These are phyloP conservation scores for Tuber aestivum DNA, from an alignment of 495 filamentous ascomycete genomes.

Conservation along the genomic window DNA sequence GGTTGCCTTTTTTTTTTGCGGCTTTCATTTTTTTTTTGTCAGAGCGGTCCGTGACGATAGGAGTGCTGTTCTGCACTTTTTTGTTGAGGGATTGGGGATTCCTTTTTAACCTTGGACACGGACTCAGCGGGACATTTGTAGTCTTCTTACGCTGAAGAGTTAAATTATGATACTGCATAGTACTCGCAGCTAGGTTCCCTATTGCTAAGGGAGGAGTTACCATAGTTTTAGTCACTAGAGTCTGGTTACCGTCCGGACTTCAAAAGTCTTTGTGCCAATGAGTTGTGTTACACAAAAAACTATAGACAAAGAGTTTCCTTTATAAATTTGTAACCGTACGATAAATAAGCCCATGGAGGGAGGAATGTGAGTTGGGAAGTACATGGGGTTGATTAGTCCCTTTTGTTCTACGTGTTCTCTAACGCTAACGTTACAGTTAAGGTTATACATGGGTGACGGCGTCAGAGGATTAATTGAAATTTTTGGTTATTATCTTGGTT, in stretches of 20 bases:
- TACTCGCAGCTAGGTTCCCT: neutral
- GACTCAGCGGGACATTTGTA: neutral
- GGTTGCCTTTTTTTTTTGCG: neutral
- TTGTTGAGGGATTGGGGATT: neutral
- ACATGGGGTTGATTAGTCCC: neutral
- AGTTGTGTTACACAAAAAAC: neutral
- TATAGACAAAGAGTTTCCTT: neutral
- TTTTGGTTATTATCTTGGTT: neutral
- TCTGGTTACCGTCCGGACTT: too few relatives aligned
- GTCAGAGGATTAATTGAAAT: neutral
- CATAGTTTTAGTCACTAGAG: neutral
- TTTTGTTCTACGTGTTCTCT: neutral
- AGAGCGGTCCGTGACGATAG: neutral
- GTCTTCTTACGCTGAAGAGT: neutral
- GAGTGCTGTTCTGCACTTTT: slow-evolving; percentile 1
- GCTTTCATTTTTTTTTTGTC: neutral
- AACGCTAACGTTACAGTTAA: neutral
- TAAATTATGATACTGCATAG: neutral
- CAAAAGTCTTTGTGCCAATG: neutral
- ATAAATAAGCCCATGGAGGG: neutral
- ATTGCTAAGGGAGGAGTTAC: neutral
- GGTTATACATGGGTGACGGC: neutral
- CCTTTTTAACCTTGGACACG: neutral
- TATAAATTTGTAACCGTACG: neutral
- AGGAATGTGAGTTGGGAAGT: neutral